Conservation (phyloP, 495 filamentous ascomycete species). For the Polyplosphaeria fusca region DNA sequence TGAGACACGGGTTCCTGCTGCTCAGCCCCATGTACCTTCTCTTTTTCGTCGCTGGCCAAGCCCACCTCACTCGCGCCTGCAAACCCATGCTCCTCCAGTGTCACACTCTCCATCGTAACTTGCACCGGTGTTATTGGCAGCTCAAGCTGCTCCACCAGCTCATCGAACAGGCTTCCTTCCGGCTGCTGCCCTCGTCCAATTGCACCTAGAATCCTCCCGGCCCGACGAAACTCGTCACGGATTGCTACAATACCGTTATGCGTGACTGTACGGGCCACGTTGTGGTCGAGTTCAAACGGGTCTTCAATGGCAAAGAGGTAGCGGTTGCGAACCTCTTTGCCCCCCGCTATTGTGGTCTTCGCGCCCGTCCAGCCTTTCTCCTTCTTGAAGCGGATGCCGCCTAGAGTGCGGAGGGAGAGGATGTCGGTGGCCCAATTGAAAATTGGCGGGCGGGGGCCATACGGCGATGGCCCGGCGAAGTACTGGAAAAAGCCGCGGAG, state of each 20-base stretch:
- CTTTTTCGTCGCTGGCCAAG: no score
- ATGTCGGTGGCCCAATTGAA: slow-evolving; percentile 72
- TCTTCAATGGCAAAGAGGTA: slow-evolving; percentile 86
- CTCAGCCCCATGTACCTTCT: no score
- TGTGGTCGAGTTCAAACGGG: slow-evolving; percentile 79
- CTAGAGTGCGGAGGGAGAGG: slow-evolving; percentile 65
- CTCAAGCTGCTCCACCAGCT: slow-evolving; percentile 30
- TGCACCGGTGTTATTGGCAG: background rate
- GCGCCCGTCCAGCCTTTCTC: slow-evolving; percentile 76
- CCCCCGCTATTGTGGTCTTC: slow-evolving; percentile 49
- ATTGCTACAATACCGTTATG: slow-evolving; percentile 71
- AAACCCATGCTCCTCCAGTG: background rate
- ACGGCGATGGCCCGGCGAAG: slow-evolving; percentile 55
- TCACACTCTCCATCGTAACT: background rate
- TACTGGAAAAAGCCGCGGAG: slow-evolving; percentile 80
- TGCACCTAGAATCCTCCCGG: slow-evolving; percentile 58
- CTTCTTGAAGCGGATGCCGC: slow-evolving; percentile 64
- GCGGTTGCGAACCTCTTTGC: slow-evolving; percentile 66
- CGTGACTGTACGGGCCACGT: slow-evolving; percentile 77
- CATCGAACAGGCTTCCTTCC: slow-evolving; percentile 38
- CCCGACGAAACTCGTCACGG: slow-evolving; percentile 73
- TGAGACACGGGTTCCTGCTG: no score
- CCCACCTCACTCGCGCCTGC: background rate
- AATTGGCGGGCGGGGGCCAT: slow-evolving; percentile 34
- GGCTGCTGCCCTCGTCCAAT: slow-evolving; percentile 30